Base-by-base conservation (phyloP, 1,284 basidiomycete species). In the Phellopilus nigrolimitatus region DNA sequence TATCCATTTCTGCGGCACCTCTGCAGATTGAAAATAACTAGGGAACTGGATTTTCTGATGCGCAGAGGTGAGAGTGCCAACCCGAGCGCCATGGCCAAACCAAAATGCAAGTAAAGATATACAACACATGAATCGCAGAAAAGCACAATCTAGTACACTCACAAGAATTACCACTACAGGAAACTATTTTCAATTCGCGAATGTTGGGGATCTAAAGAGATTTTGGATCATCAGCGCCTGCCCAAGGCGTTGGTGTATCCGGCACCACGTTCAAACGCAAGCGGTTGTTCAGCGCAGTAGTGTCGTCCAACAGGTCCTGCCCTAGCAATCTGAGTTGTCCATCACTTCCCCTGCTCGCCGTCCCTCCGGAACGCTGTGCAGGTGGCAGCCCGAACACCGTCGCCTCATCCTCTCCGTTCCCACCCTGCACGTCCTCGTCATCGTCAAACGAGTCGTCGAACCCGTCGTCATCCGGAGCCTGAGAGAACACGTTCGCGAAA, bases 371-470 rank as follows among this genome's bases (percentile, higher is more conserved):
- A 42, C 63, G 66, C 58, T 77, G 74, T 15, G 70, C 74, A 37
- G 78, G 77, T 2, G 74, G 74, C 17, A 79, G 76, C 10, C 84
- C 84, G 66, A 88, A 88, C 49, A 88, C 65, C 9, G 85, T 87
- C 63, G 43, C 34, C 25, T 88, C 84, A 57, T 82, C 73, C 31
- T 68, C 75, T 41, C 67, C 67, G 21, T 60, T 63, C 17, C 62
- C 64, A 12, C 57, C 50, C 24, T 56, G 59, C 45, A 56, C 61
- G 24, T 62, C 62, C 37, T 66, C 64, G 37, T 68, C 68, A 48
- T 71, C 58, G 34, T 65, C 62, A 3, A 61, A 58, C 10, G 59
- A 61, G 41, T 64, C 64, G 40, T 62, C 63, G 8, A 62, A 65
- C 39, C 62, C 60, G 17, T 59, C 62, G 19, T 61, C 60, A 21